Percentiles rank a stretch among this genome's conserved stretches.
These are phyloP conservation scores for Fomitopsis schrenkii DNA, from an alignment of 1,284 basidiomycete genomes.

Conservation along the genomic window DNA sequence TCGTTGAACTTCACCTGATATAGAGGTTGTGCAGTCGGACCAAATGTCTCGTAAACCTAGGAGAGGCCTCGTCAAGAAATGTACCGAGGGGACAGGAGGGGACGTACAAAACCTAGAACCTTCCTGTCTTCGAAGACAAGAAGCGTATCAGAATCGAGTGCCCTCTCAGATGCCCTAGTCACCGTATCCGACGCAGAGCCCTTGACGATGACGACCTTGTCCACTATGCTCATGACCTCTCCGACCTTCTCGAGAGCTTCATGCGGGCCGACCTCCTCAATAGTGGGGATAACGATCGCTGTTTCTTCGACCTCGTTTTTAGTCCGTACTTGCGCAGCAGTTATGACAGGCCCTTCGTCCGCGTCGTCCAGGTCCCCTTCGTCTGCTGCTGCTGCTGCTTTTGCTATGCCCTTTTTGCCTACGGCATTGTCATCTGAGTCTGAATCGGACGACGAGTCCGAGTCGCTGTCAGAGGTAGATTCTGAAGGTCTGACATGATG, in stretches of 20 bases:
- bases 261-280: constrained; percentile 50
- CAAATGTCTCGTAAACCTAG: constrained; percentile 90
- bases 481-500: constrained; percentile 12
- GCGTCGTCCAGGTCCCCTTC: constrained; percentile 40
- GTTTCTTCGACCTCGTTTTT: constrained; percentile 59
- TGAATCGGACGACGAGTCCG: constrained; percentile 39
- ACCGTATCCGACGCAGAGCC: constrained; percentile 45
- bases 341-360: constrained; percentile 42
- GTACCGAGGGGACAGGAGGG: neutral
- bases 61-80: constrained; percentile 2
- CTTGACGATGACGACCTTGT: constrained; percentile 66
- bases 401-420: constrained; percentile 14
- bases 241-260: constrained; percentile 70
- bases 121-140: constrained; percentile 81
- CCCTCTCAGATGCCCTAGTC: constrained; percentile 46
- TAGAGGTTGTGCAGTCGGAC: constrained; percentile 79
- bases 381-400: constrained; percentile 18
- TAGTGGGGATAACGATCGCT: constrained; percentile 49
- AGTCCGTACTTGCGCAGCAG: constrained; percentile 47
- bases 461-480: constrained; percentile 27
- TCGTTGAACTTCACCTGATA: constrained; percentile 77
- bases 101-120: constrained; percentile 77
- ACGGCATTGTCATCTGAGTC: constrained; percentile 36
- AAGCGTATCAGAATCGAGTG: constrained; percentile 82
- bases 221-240: constrained; percentile 68